Base-by-base conservation (phyloP, 1,139 yeast genomes). In the Meyerozyma athensensis region DNA sequence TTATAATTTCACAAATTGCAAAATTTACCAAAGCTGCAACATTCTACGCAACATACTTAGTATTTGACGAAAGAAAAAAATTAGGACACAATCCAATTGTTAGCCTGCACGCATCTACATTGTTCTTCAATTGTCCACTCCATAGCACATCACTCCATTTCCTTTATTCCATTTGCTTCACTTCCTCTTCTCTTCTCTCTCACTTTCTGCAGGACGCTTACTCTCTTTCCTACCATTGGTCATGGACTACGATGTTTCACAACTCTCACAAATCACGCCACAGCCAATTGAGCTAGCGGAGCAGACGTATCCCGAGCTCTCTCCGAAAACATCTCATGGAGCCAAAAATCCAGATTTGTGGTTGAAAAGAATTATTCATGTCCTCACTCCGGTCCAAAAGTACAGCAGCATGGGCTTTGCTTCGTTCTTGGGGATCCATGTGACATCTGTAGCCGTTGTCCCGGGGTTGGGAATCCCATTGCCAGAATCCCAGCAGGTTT, bases 341-440 rank as follows among this genome's bases (percentile, higher is more conserved):
- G 17, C 28, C 14, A 9, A 24, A n/a, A 4, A 14, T 9, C 28
- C 12, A 2, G 28, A 24, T 24, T 7, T 5, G 4, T 24, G 28
- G 28, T 17, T 24, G 4, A n/a, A 17, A 9, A 35, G 19, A 21
- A 19, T 34, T n/a, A 23, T 34, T 21, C 36, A 16, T 18, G 26
- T 12, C 5, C 20, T 34, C 20, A 34, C 39, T 4, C 21, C 39
- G 8, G 36, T 46, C 19, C 95, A 85, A 56, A 76, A 77, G 50
- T 81, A 78, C 56, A 75, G 86, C 18, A 79, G 86, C 0, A 72
- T 77, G 39, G 64, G 79, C 8, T 79, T 85, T 50, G 51, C 74
- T 0, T 62, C 72, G 2, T 85, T 85, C 49, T 56, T 79, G 5
- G 71, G 77, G 1, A 57, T 84, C 17, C 95, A 85, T 52, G 56